Percentiles rank a stretch among this genome's conserved stretches.
These are phyloP conservation scores for Wickerhamomyces sydowiorum DNA, from an alignment of 805 yeast species.

Conservation along the genomic window DNA sequence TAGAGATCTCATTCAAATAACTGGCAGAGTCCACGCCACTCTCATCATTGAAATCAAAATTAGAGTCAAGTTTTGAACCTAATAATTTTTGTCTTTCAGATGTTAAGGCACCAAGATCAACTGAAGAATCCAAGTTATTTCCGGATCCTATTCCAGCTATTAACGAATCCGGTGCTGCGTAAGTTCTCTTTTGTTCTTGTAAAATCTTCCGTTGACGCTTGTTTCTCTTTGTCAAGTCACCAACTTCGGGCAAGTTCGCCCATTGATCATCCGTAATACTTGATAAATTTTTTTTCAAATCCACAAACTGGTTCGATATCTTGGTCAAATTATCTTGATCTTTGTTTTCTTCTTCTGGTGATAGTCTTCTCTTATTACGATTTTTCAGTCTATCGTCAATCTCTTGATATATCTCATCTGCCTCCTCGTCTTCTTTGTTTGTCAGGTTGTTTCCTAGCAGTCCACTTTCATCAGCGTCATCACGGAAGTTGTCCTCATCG, in stretches of 20 bases:
- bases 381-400: constrained; percentile 52
- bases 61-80: constrained; percentile 45
- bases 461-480: constrained; percentile 22
- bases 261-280: constrained; percentile 66
- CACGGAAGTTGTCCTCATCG: constrained; percentile 17
- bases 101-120: constrained; percentile 47
- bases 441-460: constrained; percentile 27
- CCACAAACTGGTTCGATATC: constrained; percentile 56
- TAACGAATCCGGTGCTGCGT: constrained; percentile 78
- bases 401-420: constrained; percentile 59
- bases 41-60: constrained; percentile 11
- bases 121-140: constrained; percentile 27
- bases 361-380: constrained; percentile 20
- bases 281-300: constrained; percentile 58
- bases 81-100: constrained; percentile 60
- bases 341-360: constrained; percentile 18
- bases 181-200: constrained; percentile 60
- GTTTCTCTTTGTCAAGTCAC: constrained; percentile 77
- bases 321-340: constrained; percentile 14
- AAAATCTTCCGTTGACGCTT: constrained; percentile 62
- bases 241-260: constrained; percentile 80
- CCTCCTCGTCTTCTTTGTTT: constrained; percentile 65
- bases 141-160: constrained; percentile 31
- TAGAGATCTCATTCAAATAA: constrained; percentile 35
- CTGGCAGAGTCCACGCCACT: constrained; percentile 16